These are phyloP conservation scores for Mycena rebaudengoi DNA, from an alignment of 768 basidiomycete genomes.

Conservation along the genomic window DNA sequence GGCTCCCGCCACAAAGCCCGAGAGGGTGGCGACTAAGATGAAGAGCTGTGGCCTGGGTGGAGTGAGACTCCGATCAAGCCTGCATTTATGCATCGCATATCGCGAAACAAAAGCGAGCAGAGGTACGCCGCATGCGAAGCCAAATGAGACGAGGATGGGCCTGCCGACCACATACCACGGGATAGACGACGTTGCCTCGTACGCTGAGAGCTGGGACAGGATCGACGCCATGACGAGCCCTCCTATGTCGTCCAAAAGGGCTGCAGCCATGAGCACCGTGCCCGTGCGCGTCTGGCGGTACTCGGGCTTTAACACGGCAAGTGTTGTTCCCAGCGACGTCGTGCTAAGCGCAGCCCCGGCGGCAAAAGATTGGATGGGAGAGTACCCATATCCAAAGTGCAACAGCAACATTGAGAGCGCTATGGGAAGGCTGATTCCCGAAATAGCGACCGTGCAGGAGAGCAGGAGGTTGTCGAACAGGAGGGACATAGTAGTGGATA, in stretches of 20 bases:
- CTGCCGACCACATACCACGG: conserved; percentile 52
- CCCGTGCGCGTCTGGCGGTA: conserved; percentile 60
- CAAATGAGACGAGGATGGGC: conserved; percentile 64
- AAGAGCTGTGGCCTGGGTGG: conserved; percentile 39
- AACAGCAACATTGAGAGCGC: conserved; percentile 57
- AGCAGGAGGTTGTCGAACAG: conserved; percentile 57
- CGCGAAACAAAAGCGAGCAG: conserved; percentile 37
- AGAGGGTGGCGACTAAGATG: conserved; percentile 46
- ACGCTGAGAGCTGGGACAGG: conserved; percentile 50
- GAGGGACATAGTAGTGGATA: conserved; percentile 56
- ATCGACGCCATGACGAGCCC: conserved; percentile 68
- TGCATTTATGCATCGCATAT: neutral
- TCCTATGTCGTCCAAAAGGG: conserved; percentile 71
- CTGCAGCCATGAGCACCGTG: conserved; percentile 66
- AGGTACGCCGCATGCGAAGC: conserved; percentile 53
- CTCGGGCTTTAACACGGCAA: conserved; percentile 62
- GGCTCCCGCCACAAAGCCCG: conserved; percentile 56
- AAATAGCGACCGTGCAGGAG: conserved; percentile 57
- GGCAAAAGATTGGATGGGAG: conserved; percentile 59
- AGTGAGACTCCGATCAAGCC: conserved; percentile 22
- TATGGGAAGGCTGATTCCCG: conserved; percentile 62
- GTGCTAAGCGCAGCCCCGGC: conserved; percentile 70
- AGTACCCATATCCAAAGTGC: conserved; percentile 49
- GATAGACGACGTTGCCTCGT: conserved; percentile 21
- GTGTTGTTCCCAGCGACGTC: conserved; percentile 73